These are phyloP conservation scores for Boletus patriciae DNA, from an alignment of 768 basidiomycete species.

Conservation along the genomic window DNA sequence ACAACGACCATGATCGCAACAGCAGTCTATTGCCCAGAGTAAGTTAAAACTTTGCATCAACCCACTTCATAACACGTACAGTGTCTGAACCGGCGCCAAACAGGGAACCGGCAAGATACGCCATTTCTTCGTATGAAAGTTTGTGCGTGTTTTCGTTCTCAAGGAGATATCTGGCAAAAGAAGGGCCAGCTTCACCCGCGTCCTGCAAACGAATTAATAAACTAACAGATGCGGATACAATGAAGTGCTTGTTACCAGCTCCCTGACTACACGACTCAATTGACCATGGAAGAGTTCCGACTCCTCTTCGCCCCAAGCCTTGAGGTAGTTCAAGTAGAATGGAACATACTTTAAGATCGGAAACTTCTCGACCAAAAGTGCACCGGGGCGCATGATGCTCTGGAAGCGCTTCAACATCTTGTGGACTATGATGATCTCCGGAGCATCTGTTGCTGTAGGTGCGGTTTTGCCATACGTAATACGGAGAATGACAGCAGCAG, in stretches of 20 bases:
- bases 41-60: background rate
- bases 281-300: slow-evolving; percentile 54
- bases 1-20: slow-evolving; percentile 55
- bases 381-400: slow-evolving; percentile 38
- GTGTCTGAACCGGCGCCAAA: slow-evolving; percentile 70
- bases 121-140: slow-evolving; percentile 55
- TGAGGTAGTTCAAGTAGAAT: slow-evolving; percentile 58
- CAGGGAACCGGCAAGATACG: slow-evolving; percentile 63
- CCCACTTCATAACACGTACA: slow-evolving; percentile 22
- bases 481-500: slow-evolving; percentile 37
- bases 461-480: slow-evolving; percentile 37
- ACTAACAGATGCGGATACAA: background rate
- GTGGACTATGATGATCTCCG: slow-evolving; percentile 36
- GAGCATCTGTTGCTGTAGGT: slow-evolving; percentile 29
- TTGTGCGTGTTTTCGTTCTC: slow-evolving; percentile 54
- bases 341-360: slow-evolving; percentile 51
- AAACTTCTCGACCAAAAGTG: slow-evolving; percentile 35
- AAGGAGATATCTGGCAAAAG: slow-evolving; percentile 59
- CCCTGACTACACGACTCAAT: slow-evolving; percentile 43
- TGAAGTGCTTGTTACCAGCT: slow-evolving; percentile 38
- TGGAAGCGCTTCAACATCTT: slow-evolving; percentile 38
- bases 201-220: slow-evolving; percentile 16
- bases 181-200: slow-evolving; percentile 29
- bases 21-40: slow-evolving; percentile 39
- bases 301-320: slow-evolving; percentile 56